Percentiles rank a stretch among this genome's conserved stretches.
These are phyloP conservation scores for Capsicum rhomboideum DNA, from an alignment of 257 asterid species.

Conservation along the genomic window DNA sequence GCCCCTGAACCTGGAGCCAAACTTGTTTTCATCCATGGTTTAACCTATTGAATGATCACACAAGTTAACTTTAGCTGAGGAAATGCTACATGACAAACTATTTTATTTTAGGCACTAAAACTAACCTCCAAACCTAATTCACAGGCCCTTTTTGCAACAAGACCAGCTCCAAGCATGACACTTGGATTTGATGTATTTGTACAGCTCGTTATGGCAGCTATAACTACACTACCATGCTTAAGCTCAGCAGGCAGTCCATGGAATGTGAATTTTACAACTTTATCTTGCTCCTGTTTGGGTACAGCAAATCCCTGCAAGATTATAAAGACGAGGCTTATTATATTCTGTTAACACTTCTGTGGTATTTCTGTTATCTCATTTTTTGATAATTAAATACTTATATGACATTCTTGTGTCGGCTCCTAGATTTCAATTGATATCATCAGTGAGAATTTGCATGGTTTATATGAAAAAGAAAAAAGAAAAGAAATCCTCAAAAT, in stretches of 20 bases:
- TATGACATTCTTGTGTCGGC: neutral
- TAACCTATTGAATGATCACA: constrained; percentile 44
- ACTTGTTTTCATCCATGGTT: constrained; percentile 96
- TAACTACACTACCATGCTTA: constrained; percentile 88
- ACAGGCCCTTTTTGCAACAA: constrained; percentile 91
- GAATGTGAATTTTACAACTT: constrained; percentile 63
- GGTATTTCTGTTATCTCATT: neutral
- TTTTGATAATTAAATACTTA: neutral
- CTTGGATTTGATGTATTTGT: constrained; percentile 97
- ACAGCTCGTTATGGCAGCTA: constrained; percentile 93
- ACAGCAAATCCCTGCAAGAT: constrained; percentile 71
- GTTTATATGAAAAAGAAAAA: neutral
- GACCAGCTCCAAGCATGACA: constrained; percentile 99
- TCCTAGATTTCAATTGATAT: neutral
- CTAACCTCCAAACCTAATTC: constrained; percentile 87
- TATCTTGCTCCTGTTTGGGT: constrained; percentile 67
- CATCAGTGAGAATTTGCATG: neutral
- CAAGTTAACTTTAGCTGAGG: neutral
- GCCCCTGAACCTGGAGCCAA: constrained; percentile 99
- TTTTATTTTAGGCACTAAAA: neutral
- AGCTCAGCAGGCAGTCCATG: constrained; percentile 76
- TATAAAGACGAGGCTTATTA: neutral
- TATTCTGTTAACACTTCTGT: neutral
- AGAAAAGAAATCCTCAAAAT: neutral
- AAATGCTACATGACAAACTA: neutral